A percentile compares a stretch with the other conserved stretches of the same genome.
phyloP scores from a whole-genome alignment of 495 filamentous ascomycete species.

The Penicillium salamii region DNA sequence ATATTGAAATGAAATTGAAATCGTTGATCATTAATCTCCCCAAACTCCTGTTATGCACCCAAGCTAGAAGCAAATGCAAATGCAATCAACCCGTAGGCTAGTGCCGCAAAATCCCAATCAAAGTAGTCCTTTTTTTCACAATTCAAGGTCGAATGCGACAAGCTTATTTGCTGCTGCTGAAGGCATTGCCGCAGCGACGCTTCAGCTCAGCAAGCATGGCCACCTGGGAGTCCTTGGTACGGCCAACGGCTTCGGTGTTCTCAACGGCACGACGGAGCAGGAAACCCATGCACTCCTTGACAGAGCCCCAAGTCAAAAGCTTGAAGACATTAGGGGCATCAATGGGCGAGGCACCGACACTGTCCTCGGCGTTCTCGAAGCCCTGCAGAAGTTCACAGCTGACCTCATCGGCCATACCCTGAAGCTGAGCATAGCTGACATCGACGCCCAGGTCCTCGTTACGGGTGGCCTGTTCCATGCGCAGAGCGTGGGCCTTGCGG shows the following conservation, averaged over 20 bases:
- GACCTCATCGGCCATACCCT: constrained; percentile 97
- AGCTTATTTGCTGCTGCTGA: constrained; percentile 23
- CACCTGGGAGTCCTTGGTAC: constrained; percentile 70
- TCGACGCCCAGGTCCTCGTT: constrained; percentile 50
- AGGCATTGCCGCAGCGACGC: constrained; percentile 55
- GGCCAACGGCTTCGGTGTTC: constrained; percentile 82
- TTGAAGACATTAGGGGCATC: constrained; percentile 72
- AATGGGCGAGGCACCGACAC: constrained; percentile 15
- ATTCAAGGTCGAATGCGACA: no score
- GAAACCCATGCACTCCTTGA: constrained; percentile 92
- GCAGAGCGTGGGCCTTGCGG: constrained; percentile 60
- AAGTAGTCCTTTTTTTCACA: no score
- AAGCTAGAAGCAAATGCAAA: constrained; percentile 15
- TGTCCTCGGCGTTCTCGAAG: constrained; percentile 31
- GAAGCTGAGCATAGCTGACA: constrained; percentile 83
- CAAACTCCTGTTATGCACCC: constrained; percentile 23
- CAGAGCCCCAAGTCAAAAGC: constrained; percentile 88
- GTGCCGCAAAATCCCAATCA: constrained; percentile 5
- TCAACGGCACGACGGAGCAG: constrained; percentile 81
- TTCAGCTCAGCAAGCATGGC: constrained; percentile 72
- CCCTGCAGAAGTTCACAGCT: constrained; percentile 73
- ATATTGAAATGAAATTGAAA: no score
- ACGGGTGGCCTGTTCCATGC: constrained; percentile 44
- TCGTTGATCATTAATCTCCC: constrained; percentile 16
- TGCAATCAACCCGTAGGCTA: constrained; percentile 6